phyloP scores from a whole-genome alignment of 768 basidiomycete species.

The Plicaturopsis crispa region DNA sequence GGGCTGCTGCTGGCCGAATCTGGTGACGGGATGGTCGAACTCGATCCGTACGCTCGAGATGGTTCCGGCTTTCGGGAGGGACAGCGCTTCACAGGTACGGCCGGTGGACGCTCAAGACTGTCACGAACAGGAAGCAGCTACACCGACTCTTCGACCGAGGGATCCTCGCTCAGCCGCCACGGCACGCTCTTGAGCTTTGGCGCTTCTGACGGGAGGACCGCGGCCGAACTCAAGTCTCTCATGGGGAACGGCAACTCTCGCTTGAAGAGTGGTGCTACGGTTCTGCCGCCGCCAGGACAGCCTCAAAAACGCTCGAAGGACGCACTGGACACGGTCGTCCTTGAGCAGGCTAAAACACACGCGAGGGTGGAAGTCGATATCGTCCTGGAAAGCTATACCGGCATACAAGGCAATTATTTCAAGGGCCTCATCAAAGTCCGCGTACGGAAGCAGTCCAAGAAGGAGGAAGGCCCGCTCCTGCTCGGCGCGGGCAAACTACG shows the following conservation, averaged over 20 bases:
- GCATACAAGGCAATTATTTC: conserved; percentile 73
- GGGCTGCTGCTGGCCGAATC: conserved; percentile 40
- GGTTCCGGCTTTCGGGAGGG: conserved; percentile 33
- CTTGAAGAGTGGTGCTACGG: conserved; percentile 43
- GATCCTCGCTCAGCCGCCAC: conserved; percentile 26
- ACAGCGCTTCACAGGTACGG: conserved; percentile 21
- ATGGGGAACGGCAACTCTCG: conserved; percentile 55
- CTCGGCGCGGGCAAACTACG: conserved; percentile 73
- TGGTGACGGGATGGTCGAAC: conserved; percentile 38
- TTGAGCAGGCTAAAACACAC: conserved; percentile 68
- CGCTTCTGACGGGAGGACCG: conserved; percentile 39
- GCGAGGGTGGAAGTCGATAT: conserved; percentile 82
- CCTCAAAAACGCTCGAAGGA: conserved; percentile 6
- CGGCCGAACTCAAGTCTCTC: conserved; percentile 51
- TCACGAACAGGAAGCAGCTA: conserved; percentile 5
- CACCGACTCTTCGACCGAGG: too few relatives aligned
- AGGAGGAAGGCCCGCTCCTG: conserved; percentile 47
- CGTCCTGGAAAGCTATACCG: conserved; percentile 62
- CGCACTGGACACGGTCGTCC: conserved; percentile 25
- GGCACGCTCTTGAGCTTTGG: conserved; percentile 49
- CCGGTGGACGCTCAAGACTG: neutral
- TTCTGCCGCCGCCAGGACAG: conserved; percentile 26
- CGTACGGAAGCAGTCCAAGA: conserved; percentile 47
- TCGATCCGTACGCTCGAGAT: conserved; percentile 26
- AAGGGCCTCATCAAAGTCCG: conserved; percentile 63